Evolutionary conservation across 305 asterid genomes (phyloP), one percentile per base, ranked within the genome.

Genomic region (Withania somnifera): DNA sequence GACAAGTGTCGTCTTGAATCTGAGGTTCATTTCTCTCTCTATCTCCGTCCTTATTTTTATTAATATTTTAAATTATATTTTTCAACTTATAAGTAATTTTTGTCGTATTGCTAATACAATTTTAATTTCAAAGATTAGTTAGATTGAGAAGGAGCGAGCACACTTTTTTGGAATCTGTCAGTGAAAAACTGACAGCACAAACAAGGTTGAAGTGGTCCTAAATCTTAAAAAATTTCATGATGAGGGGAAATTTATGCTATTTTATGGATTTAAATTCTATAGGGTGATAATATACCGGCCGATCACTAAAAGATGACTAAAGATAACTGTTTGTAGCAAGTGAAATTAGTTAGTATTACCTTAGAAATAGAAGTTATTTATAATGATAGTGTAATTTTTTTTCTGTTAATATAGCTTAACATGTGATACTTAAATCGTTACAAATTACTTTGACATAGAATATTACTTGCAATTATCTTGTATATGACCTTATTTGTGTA

Each of bases 1-100:
- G 93, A 94, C 6, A 94, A 94, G 85, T 89, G 94, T 85, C 84
- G 86, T 28, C 96, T 94, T 28, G 92, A 94, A 87, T 71, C 90
- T 54, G 87, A 93, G 97, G 98, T 93, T 9, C 7, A 0, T 17
- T 86, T 36, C 40, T 5, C 0, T 36, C 40, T 5, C 1, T 36
- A 6, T 36, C 6, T 36, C n/a, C n/a, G n/a, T n/a, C n/a, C n/a
- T n/a, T n/a, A n/a, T n/a, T n/a, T n/a, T n/a, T n/a, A n/a, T n/a
- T n/a, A n/a, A n/a, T n/a, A n/a, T n/a, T n/a, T n/a, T n/a, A n/a
- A n/a, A n/a, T n/a, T n/a, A n/a, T n/a, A n/a, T n/a, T n/a, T n/a
- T n/a, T n/a, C n/a, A n/a, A n/a, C n/a, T n/a, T n/a, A n/a, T n/a
- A n/a, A n/a, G n/a, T n/a, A n/a, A n/a, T n/a, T n/a, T n/a, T n/a